These are phyloP conservation scores for Pichia sp. DNA, from an alignment of 1,139 yeast genomes.

Conservation along the genomic window DNA sequence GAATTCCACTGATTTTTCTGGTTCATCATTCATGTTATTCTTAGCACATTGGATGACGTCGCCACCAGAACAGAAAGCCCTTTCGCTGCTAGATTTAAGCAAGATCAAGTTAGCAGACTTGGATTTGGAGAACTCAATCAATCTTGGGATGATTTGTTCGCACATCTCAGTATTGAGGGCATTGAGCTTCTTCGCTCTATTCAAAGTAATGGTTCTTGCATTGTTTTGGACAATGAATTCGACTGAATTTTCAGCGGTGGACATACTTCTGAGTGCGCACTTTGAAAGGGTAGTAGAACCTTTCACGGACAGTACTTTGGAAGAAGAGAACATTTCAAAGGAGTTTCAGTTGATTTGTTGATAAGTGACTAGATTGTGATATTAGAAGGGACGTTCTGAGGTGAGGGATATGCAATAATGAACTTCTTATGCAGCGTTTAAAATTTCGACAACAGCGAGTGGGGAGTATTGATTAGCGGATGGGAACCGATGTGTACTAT, in stretches of 20 bases:
- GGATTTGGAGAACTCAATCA: conserved; percentile 70
- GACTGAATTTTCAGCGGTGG: conserved; percentile 34
- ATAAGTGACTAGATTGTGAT: too few relatives aligned
- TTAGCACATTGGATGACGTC: conserved; percentile 77
- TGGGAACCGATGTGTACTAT: too few relatives aligned
- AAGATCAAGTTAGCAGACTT: conserved; percentile 57
- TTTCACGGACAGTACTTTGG: too few relatives aligned
- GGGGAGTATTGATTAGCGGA: too few relatives aligned
- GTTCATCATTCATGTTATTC: conserved; percentile 41
- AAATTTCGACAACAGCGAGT: too few relatives aligned
- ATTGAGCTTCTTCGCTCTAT: conserved; percentile 78
- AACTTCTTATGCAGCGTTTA: too few relatives aligned
- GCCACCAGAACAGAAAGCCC: conserved; percentile 84
- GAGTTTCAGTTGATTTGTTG: too few relatives aligned
- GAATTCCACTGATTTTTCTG: conserved; percentile 52
- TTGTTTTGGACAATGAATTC: conserved; percentile 55
- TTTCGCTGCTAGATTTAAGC: conserved; percentile 59
- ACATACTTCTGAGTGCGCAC: conserved; percentile 21
- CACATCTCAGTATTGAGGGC: conserved; percentile 82
- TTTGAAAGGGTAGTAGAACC: too few relatives aligned
- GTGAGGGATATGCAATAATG: too few relatives aligned
- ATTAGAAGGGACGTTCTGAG: too few relatives aligned
- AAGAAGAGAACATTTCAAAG: too few relatives aligned
- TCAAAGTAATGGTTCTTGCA: conserved; percentile 69
- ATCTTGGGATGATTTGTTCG: conserved; percentile 61